Evolutionary conservation across 176 grass and related monocot genomes (phyloP), one percentile per base, ranked within the genome.

Genomic region (Guadua angustifolia): DNA sequence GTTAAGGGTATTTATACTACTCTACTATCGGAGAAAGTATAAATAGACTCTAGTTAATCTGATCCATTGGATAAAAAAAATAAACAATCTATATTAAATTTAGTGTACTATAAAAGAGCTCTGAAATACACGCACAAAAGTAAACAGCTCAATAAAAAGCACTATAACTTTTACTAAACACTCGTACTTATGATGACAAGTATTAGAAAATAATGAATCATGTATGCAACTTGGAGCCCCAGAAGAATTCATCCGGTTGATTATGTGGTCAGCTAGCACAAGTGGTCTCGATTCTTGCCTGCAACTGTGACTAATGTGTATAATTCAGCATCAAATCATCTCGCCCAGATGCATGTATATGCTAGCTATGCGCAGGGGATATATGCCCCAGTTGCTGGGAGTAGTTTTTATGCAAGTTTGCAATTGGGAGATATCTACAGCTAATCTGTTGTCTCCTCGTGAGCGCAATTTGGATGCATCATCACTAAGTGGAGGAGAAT

Each of bases 311-410:
- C 4, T 40, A 57, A 8, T 59, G 4, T 39, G 58, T 51, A 38
- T 40, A 24, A 55, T 40, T 16, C 18, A 42, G 17, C 55, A 22
- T 40, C 73, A 22, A 24, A 58, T 58, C 51, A 59, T 76, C 52
- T 13, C 38, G 26, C 61, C 45, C 45, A 35, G 77, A 75, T 75
- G 38, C 29, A 29, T 29, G 29, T 29, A 4, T 13, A 6, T 15
- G 13, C 13, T 50, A 19, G 18, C 73, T 35, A 19, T 68, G 36
- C 9, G 36, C 18, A 9, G 52, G 72, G 32, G 17, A 40, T 51
- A 47, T 19, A 52, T 65, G 70, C 71, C 58, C 70, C 44, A 83
- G 71, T 53, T 75, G 59, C 32, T 40, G 58, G 25, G 13, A 29
- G 11, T 62, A 62, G 24, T 62, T 29, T 26, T 24, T 58, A 22